A percentile compares a stretch with the other conserved stretches of the same genome.
phyloP scores from a whole-genome alignment of 176 grass and related monocot genomes.

The Elaeis guineensis region DNA sequence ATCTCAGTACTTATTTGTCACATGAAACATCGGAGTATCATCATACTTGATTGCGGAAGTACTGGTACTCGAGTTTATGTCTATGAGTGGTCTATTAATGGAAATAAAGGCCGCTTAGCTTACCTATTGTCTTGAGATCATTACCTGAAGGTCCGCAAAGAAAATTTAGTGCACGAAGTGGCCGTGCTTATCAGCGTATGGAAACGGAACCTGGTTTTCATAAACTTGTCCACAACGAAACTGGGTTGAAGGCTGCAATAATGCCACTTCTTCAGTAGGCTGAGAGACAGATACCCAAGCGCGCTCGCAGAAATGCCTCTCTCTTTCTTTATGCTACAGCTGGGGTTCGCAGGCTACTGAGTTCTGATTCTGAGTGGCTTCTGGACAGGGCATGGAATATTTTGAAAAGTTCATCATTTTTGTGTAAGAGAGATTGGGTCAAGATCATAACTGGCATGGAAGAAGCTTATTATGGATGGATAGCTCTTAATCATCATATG shows the following conservation, averaged over 20 bases:
- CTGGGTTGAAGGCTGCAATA: conserved; percentile 67
- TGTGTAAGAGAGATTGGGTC: conserved; percentile 73
- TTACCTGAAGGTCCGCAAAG: conserved; percentile 63
- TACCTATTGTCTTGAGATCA: conserved; percentile 73
- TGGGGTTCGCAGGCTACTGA: conserved; percentile 80
- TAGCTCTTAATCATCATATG: conserved; percentile 80
- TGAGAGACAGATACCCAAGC: conserved; percentile 68
- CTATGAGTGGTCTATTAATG: conserved; percentile 78
- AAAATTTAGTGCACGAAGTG: conserved; percentile 54
- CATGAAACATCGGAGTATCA: conserved; percentile 71
- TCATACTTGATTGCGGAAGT: conserved; percentile 97
- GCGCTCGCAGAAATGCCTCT: conserved; percentile 61
- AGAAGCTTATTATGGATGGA: conserved; percentile 99
- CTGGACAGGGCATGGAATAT: conserved; percentile 82
- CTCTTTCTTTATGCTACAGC: conserved; percentile 93
- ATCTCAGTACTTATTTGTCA: conserved; percentile 61
- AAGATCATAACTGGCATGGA: conserved; percentile 95
- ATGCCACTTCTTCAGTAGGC: conserved; percentile 88
- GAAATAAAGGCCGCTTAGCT: conserved; percentile 34
- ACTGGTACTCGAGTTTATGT: conserved; percentile 88
- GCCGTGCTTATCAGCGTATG: conserved; percentile 85
- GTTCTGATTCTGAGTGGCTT: conserved; percentile 86
- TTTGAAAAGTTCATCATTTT: conserved; percentile 94
- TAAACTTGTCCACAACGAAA: conserved; percentile 79
- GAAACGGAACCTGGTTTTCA: conserved; percentile 95